Conservation (phyloP, 345 rosid species). For the Salix viminalis region DNA sequence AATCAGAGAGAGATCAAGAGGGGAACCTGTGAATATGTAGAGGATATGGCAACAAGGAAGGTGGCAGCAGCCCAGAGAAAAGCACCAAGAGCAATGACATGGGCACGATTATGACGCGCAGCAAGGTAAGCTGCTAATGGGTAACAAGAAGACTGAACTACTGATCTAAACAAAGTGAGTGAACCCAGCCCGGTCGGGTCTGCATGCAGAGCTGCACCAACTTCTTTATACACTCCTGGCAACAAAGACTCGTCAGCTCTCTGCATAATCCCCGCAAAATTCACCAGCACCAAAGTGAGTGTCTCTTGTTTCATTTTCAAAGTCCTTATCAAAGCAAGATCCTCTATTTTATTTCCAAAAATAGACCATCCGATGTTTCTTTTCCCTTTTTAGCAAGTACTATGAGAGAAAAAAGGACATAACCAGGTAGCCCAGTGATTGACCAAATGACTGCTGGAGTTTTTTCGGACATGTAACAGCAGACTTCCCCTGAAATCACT, state of each 20-base stretch:
- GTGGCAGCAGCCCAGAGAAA: constrained; percentile 69
- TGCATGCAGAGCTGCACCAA: constrained; percentile 75
- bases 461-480: too few relatives aligned
- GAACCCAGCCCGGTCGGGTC: constrained; percentile 86
- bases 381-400: neutral
- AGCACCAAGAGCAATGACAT: constrained; percentile 66
- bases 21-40: constrained; percentile 55
- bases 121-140: constrained; percentile 71
- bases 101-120: constrained; percentile 50
- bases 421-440: too few relatives aligned
- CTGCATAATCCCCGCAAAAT: constrained; percentile 86
- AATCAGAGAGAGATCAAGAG: neutral
- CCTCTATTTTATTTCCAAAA: neutral
- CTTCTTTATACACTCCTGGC: constrained; percentile 88
- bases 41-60: constrained; percentile 57
- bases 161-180: constrained; percentile 58
- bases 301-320: constrained; percentile 53
- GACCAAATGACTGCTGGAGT: too few relatives aligned
- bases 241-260: constrained; percentile 84
- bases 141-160: constrained; percentile 56
- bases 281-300: constrained; percentile 67
- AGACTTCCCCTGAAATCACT: too few relatives aligned
- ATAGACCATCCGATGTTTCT: neutral
- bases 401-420: too few relatives aligned
- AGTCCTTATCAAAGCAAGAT: neutral